Evolutionary conservation across 805 yeast genomes (phyloP).

Genomic region (Ascoidea tarda): DNA sequence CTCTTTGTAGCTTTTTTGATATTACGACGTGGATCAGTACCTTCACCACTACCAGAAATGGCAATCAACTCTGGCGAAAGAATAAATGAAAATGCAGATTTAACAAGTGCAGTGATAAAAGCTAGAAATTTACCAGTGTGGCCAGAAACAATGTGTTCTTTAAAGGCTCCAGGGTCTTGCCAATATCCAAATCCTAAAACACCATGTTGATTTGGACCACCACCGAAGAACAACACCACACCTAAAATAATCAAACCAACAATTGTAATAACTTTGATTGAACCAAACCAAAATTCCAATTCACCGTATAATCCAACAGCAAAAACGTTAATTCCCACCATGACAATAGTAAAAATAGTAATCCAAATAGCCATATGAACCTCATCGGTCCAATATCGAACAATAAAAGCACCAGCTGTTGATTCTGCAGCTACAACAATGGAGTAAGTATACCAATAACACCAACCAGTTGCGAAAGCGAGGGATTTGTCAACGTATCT

Average conservation of each 20-base stretch:
- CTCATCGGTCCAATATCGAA: constrained; percentile 48
- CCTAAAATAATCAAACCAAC: constrained; percentile 56
- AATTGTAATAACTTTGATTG: constrained; percentile 52
- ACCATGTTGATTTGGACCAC: constrained; percentile 43
- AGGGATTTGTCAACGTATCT: constrained; percentile 53
- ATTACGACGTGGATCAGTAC: constrained; percentile 51
- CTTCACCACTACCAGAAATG: constrained; percentile 55
- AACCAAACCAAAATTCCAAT: constrained; percentile 62
- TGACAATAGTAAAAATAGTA: constrained; percentile 43
- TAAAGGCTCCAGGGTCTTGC: constrained; percentile 72
- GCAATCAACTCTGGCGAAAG: constrained; percentile 74
- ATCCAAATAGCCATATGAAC: constrained; percentile 70
- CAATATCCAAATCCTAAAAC: constrained; percentile 62
- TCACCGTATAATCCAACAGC: constrained; percentile 67
- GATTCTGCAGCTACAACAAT: constrained; percentile 64
- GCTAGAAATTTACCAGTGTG: constrained; percentile 47
- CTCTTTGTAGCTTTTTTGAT: constrained; percentile 63
- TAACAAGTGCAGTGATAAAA: constrained; percentile 53
- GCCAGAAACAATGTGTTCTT: constrained; percentile 41
- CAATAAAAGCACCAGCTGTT: constrained; percentile 46
- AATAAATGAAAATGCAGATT: constrained; percentile 59
- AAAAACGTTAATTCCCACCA: constrained; percentile 40
- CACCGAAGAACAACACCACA: constrained; percentile 60
- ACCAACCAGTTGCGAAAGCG: constrained; percentile 61
- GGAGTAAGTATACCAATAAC: constrained; percentile 72